Conservation (phyloP, 2,329 filamentous ascomycete species). For the Diaporthe humulicola region DNA sequence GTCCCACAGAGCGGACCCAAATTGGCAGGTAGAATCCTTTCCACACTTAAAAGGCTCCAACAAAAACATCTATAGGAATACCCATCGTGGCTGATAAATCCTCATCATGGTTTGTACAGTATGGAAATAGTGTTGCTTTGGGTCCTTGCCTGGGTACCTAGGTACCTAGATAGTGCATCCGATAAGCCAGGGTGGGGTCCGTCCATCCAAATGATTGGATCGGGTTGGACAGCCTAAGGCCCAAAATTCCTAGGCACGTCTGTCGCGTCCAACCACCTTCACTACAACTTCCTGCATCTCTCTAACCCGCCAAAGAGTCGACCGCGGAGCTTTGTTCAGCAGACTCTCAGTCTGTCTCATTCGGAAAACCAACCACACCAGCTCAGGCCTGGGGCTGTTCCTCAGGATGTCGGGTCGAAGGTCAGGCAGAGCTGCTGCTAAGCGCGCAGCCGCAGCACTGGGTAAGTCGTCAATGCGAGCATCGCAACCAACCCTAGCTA, state of each 20-base stretch:
- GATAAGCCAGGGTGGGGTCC: conserved; percentile 26
- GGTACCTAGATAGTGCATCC: background rate
- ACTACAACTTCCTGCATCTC: background rate
- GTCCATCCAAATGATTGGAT: background rate
- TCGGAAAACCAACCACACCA: background rate
- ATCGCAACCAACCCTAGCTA: background rate
- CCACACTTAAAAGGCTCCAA: background rate
- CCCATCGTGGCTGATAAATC: too few species aligned
- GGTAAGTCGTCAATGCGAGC: conserved; percentile 48
- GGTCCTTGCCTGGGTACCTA: background rate
- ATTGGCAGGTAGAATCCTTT: too few species aligned
- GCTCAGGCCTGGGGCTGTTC: background rate
- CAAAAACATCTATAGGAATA: background rate
- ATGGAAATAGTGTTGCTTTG: background rate
- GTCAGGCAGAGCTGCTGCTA: conserved; percentile 59
- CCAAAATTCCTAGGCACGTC: conserved; percentile 21
- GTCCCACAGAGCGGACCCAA: background rate
- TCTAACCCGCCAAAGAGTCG: background rate
- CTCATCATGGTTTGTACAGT: too few species aligned
- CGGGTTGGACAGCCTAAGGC: background rate
- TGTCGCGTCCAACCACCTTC: conserved; percentile 23
- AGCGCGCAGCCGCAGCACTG: conserved; percentile 58
- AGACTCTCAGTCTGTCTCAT: background rate
- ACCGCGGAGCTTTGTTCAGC: background rate
- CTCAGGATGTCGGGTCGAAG: conserved; percentile 50